These are phyloP conservation scores for Coniosporium apollinis DNA, from an alignment of 495 filamentous ascomycete species.

Conservation along the genomic window DNA sequence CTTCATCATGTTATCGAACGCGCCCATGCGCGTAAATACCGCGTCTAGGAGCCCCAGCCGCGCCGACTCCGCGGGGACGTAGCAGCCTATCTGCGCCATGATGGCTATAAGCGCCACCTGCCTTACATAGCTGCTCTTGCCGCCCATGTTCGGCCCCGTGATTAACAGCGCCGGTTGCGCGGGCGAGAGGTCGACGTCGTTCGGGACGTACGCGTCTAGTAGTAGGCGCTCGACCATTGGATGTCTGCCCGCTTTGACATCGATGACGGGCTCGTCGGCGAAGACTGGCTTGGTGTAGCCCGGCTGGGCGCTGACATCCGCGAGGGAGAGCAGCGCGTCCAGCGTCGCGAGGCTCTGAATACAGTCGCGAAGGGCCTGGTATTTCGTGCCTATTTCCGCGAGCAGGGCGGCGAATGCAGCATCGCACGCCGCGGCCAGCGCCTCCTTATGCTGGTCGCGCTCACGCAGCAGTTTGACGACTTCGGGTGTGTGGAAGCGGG, in stretches of 20 bases:
- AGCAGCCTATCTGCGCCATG: conserved; percentile 88
- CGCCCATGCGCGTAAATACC: conserved; percentile 93
- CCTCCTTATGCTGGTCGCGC: conserved; percentile 88
- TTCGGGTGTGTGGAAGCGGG: conserved; percentile 86
- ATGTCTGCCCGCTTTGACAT: conserved; percentile 65
- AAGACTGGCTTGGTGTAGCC: conserved; percentile 83
- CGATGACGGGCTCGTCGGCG: conserved; percentile 48
- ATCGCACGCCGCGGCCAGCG: conserved; percentile 83
- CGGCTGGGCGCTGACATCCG: conserved; percentile 65
- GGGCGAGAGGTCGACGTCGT: conserved; percentile 53
- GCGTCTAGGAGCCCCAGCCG: conserved; percentile 70
- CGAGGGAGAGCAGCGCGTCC: conserved; percentile 79
- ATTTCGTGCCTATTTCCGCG: conserved; percentile 54
- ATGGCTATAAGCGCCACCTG: conserved; percentile 82
- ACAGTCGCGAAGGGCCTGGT: conserved; percentile 77
- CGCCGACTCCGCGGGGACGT: conserved; percentile 67
- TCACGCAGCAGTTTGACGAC: conserved; percentile 69
- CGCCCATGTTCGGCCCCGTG: conserved; percentile 97
- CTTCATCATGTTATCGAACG: conserved; percentile 88
- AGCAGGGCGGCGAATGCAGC: conserved; percentile 59
- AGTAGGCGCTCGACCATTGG: conserved; percentile 93
- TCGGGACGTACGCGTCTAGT: conserved; percentile 78
- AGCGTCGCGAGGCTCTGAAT: conserved; percentile 73
- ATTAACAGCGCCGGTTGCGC: conserved; percentile 62
- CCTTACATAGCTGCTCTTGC: conserved; percentile 88